Base-by-base conservation (phyloP, 2,329 filamentous ascomycete genomes). In the Fusarium sp. region DNA sequence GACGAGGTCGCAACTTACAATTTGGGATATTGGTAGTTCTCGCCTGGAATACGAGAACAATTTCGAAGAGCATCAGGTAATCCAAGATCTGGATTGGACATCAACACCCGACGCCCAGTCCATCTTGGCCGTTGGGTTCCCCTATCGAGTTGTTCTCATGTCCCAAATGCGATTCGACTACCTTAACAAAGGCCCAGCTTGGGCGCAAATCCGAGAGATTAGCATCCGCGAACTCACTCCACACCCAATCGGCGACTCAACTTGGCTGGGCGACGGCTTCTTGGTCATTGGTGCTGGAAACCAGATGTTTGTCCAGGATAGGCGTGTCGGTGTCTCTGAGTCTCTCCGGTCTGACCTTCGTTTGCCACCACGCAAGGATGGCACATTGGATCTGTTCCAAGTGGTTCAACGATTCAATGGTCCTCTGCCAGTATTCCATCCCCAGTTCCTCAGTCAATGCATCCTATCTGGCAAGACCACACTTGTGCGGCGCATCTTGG, bases 121-220 rank as follows among this genome's bases (percentile, higher is more conserved):
- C 1, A 95, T 98, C 65, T 86, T 98, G 22, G 94, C 95, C 1
- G 94, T 98, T n/a, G 95, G 95, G 0, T 98, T 98, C 79, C 92
- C 93, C n/a, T 94, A 95, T 74, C 91, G 93, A 66, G 92, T 98
- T 6, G 84, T 97, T 33, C 87, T 98, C 3, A 88, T 98, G 29
- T 92, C 93, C 7, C 95, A 98, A 80, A 92, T 97, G 84, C 93
- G 95, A 14, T 98, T 97, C 79, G 95, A 98, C 82, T 98, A 98
- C 80, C 87, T 98, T 20, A 95, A 95, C 78, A 92, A 94, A 70
- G 93, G 93, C 1, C 94, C 95, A n/a, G 94, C 95, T 0, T 98
- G 95, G 95, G 93, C 94, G 1, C 88, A 93, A 27, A 93, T 98
- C 68, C 89, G 94, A 54, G 93, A 97, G 80, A 94, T 98, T 66